Conservation (phyloP, 2,329 filamentous ascomycete genomes). For the Orbilia oligospora region DNA sequence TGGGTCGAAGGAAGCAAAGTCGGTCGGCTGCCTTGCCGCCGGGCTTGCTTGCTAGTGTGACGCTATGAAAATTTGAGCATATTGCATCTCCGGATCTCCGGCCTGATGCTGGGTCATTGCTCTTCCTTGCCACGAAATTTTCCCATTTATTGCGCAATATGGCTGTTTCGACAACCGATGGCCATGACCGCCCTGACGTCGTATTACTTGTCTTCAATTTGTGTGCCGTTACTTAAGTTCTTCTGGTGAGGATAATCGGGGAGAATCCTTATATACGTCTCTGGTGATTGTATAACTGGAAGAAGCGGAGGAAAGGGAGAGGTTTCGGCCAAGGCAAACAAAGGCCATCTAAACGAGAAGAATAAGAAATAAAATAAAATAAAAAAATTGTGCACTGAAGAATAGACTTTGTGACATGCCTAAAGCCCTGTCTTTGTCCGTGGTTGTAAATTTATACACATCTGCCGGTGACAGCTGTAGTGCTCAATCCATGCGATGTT, state of each 20-base stretch:
- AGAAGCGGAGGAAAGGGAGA: neutral
- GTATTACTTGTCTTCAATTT: constrained; percentile 30
- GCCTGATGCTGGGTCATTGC: constrained; percentile 5
- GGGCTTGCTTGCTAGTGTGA: constrained; percentile 31
- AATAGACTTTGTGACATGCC: constrained; percentile 23
- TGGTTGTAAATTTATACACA: constrained; percentile 5
- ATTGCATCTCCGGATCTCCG: constrained; percentile 47
- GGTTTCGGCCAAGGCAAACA: neutral
- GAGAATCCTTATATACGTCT: neutral
- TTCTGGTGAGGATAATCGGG: neutral
- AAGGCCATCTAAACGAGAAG: neutral
- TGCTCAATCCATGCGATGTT: constrained; percentile 21
- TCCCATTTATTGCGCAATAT: constrained; percentile 54
- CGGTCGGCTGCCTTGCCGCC: constrained; percentile 39
- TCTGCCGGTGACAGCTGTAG: constrained; percentile 32
- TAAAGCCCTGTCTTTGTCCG: constrained; percentile 15
- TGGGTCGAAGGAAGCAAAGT: constrained; percentile 24
- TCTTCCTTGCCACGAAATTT: constrained; percentile 40
- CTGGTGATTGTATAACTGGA: constrained; percentile 5
- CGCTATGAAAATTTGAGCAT: constrained; percentile 32
- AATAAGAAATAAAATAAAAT: constrained; percentile 8
- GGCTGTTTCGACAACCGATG: constrained; percentile 43
- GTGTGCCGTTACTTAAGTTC: constrained; percentile 6
- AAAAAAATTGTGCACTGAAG: neutral
- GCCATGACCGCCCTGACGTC: constrained; percentile 43